Evolutionary conservation across 2,329 filamentous ascomycete genomes (phyloP).

Genomic region (Fusarium pseudonygamai): DNA sequence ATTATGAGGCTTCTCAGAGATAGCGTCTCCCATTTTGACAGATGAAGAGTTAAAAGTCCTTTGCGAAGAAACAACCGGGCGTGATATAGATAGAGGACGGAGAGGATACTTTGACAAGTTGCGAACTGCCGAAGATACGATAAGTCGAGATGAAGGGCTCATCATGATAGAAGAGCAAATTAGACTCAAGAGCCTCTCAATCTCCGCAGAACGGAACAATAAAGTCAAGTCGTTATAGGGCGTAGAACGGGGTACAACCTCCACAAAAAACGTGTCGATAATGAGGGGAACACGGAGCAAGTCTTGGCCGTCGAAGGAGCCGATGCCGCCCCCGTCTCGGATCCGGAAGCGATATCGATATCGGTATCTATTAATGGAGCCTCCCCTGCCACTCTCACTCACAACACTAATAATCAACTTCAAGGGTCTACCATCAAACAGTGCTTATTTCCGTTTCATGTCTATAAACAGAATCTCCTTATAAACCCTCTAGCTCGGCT

Average conservation of each 20-base stretch:
- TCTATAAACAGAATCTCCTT: background rate
- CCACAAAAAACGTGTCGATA: constrained; percentile 13
- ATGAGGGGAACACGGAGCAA: constrained; percentile 22
- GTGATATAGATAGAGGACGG: background rate
- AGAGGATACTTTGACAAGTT: background rate
- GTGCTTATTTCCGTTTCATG: constrained; percentile 3
- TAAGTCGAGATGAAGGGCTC: constrained; percentile 12
- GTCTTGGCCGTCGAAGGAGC: constrained; percentile 16
- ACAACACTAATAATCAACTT: constrained; percentile 5
- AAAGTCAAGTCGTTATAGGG: background rate
- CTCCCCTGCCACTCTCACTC: background rate
- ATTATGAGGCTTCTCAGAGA: constrained; percentile 35
- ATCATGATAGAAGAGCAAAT: constrained; percentile 12
- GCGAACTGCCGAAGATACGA: constrained; percentile 1
- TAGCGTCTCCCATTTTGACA: constrained; percentile 25
- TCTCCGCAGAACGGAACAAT: constrained; percentile 15
- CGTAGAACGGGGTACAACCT: constrained; percentile 2
- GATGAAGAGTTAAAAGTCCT: constrained; percentile 23
- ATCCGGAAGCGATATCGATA: constrained; percentile 12
- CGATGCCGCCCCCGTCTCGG: constrained; percentile 25
- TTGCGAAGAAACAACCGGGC: background rate
- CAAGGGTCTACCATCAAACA: background rate
- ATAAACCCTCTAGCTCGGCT: background rate
- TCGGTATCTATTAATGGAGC: background rate
- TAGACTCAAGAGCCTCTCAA: background rate